Conservation (phyloP, 2,329 filamentous ascomycete genomes). For the Fusarium decemcellulare region DNA sequence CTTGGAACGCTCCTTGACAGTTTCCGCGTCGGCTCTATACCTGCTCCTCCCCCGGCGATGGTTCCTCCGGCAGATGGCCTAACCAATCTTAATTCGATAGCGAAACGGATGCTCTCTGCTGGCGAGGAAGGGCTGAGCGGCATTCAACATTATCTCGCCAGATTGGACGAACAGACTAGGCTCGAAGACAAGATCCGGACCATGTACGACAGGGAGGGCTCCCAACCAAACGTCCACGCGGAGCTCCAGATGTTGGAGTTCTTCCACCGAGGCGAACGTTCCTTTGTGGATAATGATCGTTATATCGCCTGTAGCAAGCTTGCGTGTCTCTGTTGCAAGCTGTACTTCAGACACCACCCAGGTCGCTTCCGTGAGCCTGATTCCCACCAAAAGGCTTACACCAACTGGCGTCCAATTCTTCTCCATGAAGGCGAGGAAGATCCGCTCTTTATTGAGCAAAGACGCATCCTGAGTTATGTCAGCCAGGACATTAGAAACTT, state of each 20-base stretch:
- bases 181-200: slow-evolving; percentile 18
- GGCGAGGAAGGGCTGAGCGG: slow-evolving; percentile 16
- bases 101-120: slow-evolving; percentile 49
- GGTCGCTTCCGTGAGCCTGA: slow-evolving; percentile 48
- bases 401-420: slow-evolving; percentile 55
- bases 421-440: slow-evolving; percentile 23
- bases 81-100: slow-evolving; percentile 49
- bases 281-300: slow-evolving; percentile 56
- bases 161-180: slow-evolving; percentile 6
- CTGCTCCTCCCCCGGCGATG: slow-evolving; percentile 15
- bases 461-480: slow-evolving; percentile 14
- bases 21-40: background rate
- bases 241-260: slow-evolving; percentile 57
- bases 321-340: slow-evolving; percentile 64
- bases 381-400: slow-evolving; percentile 57
- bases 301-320: slow-evolving; percentile 67
- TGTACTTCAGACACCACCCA: slow-evolving; percentile 60
- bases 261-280: slow-evolving; percentile 52
- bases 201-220: slow-evolving; percentile 23
- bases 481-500: slow-evolving; percentile 21
- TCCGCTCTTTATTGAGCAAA: slow-evolving; percentile 25
- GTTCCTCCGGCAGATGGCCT: slow-evolving; percentile 46
- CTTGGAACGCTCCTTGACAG: slow-evolving; percentile 51
- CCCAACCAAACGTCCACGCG: slow-evolving; percentile 45
- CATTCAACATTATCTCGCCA: slow-evolving; percentile 13